Conservation (phyloP, 2,329 filamentous ascomycete species). For the Aspergillus arachidicola region DNA sequence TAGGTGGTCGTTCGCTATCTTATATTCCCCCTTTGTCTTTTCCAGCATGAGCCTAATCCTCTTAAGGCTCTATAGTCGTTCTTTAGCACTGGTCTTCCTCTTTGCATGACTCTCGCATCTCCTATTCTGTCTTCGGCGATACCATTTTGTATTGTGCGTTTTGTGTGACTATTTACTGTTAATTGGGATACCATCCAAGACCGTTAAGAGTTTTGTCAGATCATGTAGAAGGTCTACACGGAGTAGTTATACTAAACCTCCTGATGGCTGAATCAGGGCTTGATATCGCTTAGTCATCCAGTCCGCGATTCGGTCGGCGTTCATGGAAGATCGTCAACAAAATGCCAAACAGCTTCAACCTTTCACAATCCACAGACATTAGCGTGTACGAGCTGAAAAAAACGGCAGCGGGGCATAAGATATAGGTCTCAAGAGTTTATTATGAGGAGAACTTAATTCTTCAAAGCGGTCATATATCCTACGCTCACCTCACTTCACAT, state of each 20-base stretch:
- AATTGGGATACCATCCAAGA: neutral
- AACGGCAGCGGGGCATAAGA: neutral
- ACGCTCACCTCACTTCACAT: neutral
- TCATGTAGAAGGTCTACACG: neutral
- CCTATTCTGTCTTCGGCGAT: conserved; percentile 18
- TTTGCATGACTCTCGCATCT: neutral
- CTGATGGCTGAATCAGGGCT: neutral
- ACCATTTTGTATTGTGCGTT: conserved; percentile 21
- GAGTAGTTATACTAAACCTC: neutral
- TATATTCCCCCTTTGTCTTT: neutral
- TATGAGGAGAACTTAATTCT: neutral
- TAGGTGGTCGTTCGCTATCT: conserved; percentile 10
- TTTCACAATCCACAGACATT: neutral
- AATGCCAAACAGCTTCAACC: neutral
- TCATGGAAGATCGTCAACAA: neutral
- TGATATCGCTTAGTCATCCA: conserved; percentile 11
- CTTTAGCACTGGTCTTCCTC: conserved; percentile 1
- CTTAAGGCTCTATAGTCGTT: neutral
- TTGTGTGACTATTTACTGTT: neutral
- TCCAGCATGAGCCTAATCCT: neutral
- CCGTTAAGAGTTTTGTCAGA: neutral
- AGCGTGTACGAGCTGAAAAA: neutral
- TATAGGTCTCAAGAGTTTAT: neutral
- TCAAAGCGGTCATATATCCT: neutral
- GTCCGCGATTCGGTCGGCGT: neutral